Conservation (phyloP, 2,329 filamentous ascomycete species). For the Reticulascus tulasneorum region DNA sequence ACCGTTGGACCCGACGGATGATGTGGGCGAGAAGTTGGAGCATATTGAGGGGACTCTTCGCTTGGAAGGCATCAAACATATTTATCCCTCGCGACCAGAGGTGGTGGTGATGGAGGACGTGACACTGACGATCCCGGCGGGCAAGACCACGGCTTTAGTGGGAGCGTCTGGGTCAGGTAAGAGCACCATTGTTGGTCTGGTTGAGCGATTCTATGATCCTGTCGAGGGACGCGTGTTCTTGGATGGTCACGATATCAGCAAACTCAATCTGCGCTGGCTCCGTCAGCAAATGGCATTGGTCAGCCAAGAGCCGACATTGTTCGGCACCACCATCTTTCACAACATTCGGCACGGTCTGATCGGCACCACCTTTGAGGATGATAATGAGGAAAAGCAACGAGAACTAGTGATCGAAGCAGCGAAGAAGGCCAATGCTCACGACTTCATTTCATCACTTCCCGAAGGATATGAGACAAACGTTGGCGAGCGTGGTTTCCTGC, state of each 20-base stretch:
- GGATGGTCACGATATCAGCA: constrained; percentile 78
- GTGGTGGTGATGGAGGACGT: constrained; percentile 86
- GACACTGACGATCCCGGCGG: constrained; percentile 73
- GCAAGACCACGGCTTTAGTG: constrained; percentile 89
- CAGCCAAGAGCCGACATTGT: constrained; percentile 88
- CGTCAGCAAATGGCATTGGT: constrained; percentile 90
- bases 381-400: constrained; percentile 61
- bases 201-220: constrained; percentile 92
- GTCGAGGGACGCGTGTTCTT: constrained; percentile 74
- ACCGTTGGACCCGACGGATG: constrained; percentile 72
- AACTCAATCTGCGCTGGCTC: constrained; percentile 83
- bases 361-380: constrained; percentile 71
- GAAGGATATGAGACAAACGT: constrained; percentile 92
- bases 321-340: constrained; percentile 80
- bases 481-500: constrained; percentile 87
- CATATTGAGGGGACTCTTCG: constrained; percentile 74
- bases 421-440: constrained; percentile 88
- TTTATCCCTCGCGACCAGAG: constrained; percentile 90
- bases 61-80: constrained; percentile 79
- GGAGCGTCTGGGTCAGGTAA: constrained; percentile 94
- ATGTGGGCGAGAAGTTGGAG: constrained; percentile 69
- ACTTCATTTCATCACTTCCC: constrained; percentile 78
- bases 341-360: constrained; percentile 92
- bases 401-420: constrained; percentile 76
- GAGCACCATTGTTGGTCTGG: constrained; percentile 86